These are phyloP conservation scores for Cucumis melo DNA, from an alignment of 306 rosid species.

Conservation along the genomic window DNA sequence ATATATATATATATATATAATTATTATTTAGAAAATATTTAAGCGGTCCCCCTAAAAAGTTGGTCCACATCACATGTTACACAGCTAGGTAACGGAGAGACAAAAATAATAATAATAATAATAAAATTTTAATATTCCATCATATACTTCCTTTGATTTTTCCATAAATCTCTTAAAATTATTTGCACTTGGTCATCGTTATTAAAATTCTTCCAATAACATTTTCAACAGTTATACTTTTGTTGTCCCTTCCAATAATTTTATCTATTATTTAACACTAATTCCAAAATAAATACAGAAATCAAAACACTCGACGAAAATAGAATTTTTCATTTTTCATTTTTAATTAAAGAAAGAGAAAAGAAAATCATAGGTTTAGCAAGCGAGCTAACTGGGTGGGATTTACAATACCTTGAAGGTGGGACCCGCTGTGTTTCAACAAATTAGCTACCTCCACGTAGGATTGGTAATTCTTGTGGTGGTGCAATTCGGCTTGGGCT, in stretches of 20 bases:
- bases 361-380: constrained; percentile 42
- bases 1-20: too few species aligned
- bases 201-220: too few species aligned
- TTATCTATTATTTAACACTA: too few species aligned
- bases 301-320: too few species aligned
- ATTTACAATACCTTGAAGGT: constrained; percentile 58
- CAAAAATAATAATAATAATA: neutral
- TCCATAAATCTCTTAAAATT: too few species aligned
- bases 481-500: constrained; percentile 19
- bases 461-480: constrained; percentile 19
- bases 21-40: neutral
- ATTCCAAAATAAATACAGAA: too few species aligned
- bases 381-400: constrained; percentile 67
- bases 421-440: constrained; percentile 47
- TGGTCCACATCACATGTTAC: constrained; percentile 1
- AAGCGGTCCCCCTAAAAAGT: neutral
- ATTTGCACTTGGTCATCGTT: too few species aligned
- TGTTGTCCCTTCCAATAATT: too few species aligned
- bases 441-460: constrained; percentile 57
- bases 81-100: neutral
- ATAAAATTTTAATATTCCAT: neutral
- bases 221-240: too few species aligned
- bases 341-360: too few species aligned
- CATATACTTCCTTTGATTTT: too few species aligned
- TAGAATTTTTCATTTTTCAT: too few species aligned